Percentiles rank a stretch among this genome's conserved stretches.
These are phyloP conservation scores for Apiotrichum akiyoshidainum DNA, from an alignment of 1,284 basidiomycete genomes.

Conservation along the genomic window DNA sequence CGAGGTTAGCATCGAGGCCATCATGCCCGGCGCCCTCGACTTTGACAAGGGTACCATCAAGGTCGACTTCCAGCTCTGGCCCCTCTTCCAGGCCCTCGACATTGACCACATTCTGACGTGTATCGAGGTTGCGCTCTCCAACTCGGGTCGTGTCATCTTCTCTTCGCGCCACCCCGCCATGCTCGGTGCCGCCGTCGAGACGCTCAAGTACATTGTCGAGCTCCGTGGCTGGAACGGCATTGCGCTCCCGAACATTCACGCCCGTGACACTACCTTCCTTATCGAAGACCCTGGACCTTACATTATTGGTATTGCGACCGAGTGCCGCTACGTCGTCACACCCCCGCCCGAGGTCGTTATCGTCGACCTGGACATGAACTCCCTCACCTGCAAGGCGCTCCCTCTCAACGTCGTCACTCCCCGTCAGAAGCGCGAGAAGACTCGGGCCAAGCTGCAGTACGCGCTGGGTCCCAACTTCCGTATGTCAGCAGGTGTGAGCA, in stretches of 20 bases:
- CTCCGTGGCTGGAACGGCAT: constrained; percentile 91
- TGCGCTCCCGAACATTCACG: constrained; percentile 77
- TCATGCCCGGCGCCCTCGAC: constrained; percentile 52
- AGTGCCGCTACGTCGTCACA: constrained; percentile 73
- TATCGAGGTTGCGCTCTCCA: constrained; percentile 88
- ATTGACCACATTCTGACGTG: constrained; percentile 91
- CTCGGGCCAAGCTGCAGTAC: constrained; percentile 67
- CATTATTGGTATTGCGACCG: constrained; percentile 82
- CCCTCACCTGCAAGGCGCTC: constrained; percentile 68
- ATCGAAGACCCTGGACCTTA: constrained; percentile 68
- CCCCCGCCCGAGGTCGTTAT: constrained; percentile 78
- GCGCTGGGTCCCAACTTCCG: constrained; percentile 65
- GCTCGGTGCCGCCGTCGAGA: constrained; percentile 76
- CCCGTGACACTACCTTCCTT: constrained; percentile 50
- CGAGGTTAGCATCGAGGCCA: constrained; percentile 35
- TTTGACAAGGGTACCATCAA: constrained; percentile 50
- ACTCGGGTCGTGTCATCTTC: constrained; percentile 85
- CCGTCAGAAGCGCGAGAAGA: constrained; percentile 79
- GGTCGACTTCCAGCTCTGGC: constrained; percentile 85
- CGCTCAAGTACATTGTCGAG: constrained; percentile 88
- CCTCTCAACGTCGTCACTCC: constrained; percentile 74
- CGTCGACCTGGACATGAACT: constrained; percentile 70
- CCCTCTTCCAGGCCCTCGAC: constrained; percentile 88
- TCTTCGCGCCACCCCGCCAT: constrained; percentile 85
- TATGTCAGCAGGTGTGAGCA: constrained; percentile 12